These are phyloP conservation scores for Cystobasidium ongulense DNA, from an alignment of 768 basidiomycete species.

Conservation along the genomic window DNA sequence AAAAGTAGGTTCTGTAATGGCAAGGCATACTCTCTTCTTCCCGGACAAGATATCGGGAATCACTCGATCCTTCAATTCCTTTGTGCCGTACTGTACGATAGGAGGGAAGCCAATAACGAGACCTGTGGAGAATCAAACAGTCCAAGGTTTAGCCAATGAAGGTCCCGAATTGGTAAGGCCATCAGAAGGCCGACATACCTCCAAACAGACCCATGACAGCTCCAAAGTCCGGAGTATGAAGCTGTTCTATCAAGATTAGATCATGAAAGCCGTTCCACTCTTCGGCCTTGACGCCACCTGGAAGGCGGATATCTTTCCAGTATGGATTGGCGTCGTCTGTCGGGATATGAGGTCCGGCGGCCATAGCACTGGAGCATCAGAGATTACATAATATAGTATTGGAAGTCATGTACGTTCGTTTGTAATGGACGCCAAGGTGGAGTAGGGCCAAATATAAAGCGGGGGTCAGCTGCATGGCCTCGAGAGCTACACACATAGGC, in stretches of 20 bases:
- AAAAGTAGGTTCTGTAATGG: conserved; percentile 40
- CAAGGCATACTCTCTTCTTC: conserved; percentile 40
- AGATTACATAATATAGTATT: background rate
- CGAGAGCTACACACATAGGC: no score
- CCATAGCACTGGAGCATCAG: background rate
- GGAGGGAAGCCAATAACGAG: conserved; percentile 28
- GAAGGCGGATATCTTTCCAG: conserved; percentile 26
- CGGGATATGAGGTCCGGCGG: conserved; percentile 15
- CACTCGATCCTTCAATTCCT: conserved; percentile 36
- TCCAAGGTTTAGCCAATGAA: background rate
- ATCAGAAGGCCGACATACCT: no score
- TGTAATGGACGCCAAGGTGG: no score
- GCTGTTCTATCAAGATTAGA: conserved; percentile 37
- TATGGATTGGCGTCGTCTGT: background rate
- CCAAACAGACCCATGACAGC: conserved; percentile 33
- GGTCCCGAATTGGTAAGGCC: background rate
- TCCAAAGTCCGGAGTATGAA: conserved; percentile 23
- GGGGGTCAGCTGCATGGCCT: no score
- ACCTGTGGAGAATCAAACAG: background rate
- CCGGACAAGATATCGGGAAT: conserved; percentile 38
- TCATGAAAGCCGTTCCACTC: conserved; percentile 42
- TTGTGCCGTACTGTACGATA: conserved; percentile 36
- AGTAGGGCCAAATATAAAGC: no score
- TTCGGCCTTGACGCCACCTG: conserved; percentile 25
- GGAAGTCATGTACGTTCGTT: no score